Evolutionary conservation across 805 yeast genomes (phyloP), one percentile per base, ranked within the genome.

Genomic region (Metschnikowia shivogae): DNA sequence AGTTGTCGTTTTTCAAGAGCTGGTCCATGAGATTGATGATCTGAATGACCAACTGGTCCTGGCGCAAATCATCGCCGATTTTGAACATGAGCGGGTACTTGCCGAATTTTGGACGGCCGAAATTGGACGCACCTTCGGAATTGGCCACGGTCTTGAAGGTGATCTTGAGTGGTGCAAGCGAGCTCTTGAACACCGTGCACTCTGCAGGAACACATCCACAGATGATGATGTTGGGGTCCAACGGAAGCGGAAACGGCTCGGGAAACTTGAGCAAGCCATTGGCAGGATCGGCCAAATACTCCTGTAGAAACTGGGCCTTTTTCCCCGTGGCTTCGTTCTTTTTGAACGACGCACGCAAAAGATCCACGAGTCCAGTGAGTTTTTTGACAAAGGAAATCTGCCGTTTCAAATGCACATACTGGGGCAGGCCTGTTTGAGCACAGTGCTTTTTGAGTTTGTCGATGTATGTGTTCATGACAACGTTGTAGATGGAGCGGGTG

Each of bases 1-100:
- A 80, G 60, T 93, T 93, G 60, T 93, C 99, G 60, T 87, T 86
- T 50, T 85, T 80, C 42, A 93, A 67, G 36, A 93, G 75, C 60
- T 81, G 88, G 61, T 93, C 96, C 96, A 93, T 93, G 47, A 93
- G 69, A 45, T 84, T 78, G 46, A 93, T 87, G 49, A 93, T 88
- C 63, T 93, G 99, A 40, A 89, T 86, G n/a, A 93, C 95, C 52
- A 93, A 75, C 63, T 93, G 99, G 69, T 93, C 99, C 63, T 93
- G 99, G 48, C 98, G 73, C 41, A 93, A 72, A 61, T 93, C 99
- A 52, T 86, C 99, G 11, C 99, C 99, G 41, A 86, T 86, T 63
- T 93, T 93, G 67, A 89, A 92, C 85, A 93, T 92, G 31, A 93
- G 68, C 5, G 95, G 81, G 62, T 89, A 93, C 43, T 66, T 70